Evolutionary conservation across 352 stramenopile species (phyloP), one percentile per base, ranked within the genome.

Genomic region (Poterioochromonas sp.): DNA sequence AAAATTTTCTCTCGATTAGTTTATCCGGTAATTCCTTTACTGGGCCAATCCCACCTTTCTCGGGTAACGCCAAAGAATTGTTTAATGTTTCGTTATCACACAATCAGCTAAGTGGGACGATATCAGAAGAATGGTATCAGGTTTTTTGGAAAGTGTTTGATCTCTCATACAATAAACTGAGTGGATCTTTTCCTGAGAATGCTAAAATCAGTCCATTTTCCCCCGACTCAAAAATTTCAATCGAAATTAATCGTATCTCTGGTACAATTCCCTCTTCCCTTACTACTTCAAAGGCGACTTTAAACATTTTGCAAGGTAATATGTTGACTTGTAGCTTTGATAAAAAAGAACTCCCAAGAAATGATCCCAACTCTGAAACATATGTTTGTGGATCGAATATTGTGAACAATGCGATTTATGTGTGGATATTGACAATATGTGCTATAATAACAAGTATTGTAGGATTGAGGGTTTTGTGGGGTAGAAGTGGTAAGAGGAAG

Each of bases 231-330:
- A 29, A 11, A 22, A 22, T 71, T 41, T 11, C 11, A 5, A 1
- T 71, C 1, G 18, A 71, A 41, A 29, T 71, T 29, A 71, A 71
- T 47, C 62, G 62, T 26, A 5, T 71, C 2, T 71, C 62, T 41
- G 62, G 62, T 26, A 71, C 32, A 5, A 71, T 71, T 44, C 62
- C 62, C 8, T n/a, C 2, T 22, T 8, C 5, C 3, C 1, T 71
- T 11, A 22, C 11, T 41, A 29, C 62, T 22, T 29, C 26, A 26
- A 26, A 12, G 15, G 41, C 32, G 32, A 8, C 12, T 62, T 15
- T 58, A 26, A 58, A 58, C 26, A 43, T 71, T 22, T 47, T 71
- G 15, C 2, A 43, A 44, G 62, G 62, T 22, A 71, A 71, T 47
- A 22, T 71, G 11, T 71, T 71, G 11, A 18, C 18, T 26, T 71